Evolutionary conservation across 441 rosid species (phyloP), one percentile per base, ranked within the genome.

Genomic region (Eutrema salsugineum): DNA sequence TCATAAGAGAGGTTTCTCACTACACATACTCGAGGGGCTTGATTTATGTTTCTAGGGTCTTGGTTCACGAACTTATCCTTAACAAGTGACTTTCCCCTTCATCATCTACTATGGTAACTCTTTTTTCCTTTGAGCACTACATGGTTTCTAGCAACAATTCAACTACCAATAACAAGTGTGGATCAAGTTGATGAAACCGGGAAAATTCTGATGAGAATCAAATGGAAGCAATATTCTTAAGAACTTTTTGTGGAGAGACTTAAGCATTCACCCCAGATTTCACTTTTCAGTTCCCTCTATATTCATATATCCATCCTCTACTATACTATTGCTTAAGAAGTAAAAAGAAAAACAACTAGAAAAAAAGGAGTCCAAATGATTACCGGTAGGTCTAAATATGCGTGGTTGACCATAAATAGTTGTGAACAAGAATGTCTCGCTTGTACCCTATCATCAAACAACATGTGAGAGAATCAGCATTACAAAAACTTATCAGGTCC

Each of bases 341-440:
- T 6, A 38, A 44, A 27, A 57, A 5, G 5, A 27, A 17, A 17
- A 47, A 32, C 44, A 7, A 16, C 5, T 4, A 17, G 24, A 59
- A 12, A 8, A n/a, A 15, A 43, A 15, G 2, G 10, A 12, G 27
- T 33, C n/a, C 17, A 70, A 48, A 64, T 24, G 43, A 83, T 81
- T 72, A 95, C 98, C 99, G 7, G 98, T 95, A 46, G 99, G 86
- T 77, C 97, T 88, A 84, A 95, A 95, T n/a, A 92, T 74, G 84
- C 96, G 89, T 57, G 99, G 99, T 73, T 83, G 84, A 57, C 96
- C 99, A 80, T 92, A 83, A 67, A 87, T 79, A 63, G 98, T 90
- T 68, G 99, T 92, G 82, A 95, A 95, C 68, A 95, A 87, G 85
- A 90, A 95, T 56, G 93, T 81, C 77, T 91, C 88, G 81, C 83